These are phyloP conservation scores for Zymoseptoria tritici DNA, from an alignment of 2,329 filamentous ascomycete genomes.

Conservation along the genomic window DNA sequence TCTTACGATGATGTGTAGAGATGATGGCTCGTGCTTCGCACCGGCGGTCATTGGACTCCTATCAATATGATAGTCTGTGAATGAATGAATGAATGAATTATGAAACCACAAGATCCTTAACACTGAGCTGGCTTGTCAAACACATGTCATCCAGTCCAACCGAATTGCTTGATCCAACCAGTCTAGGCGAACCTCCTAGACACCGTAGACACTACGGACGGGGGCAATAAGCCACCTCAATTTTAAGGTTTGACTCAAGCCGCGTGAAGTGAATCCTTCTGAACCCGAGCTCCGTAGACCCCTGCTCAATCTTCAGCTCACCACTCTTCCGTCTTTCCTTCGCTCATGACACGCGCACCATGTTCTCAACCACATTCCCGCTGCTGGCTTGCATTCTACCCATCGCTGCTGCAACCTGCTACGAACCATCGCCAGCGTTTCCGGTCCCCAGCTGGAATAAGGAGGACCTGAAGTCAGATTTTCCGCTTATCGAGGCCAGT, in stretches of 20 bases:
- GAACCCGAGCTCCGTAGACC: not conserved
- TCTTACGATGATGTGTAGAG: not conserved
- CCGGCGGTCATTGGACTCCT: not conserved
- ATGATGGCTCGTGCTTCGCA: not conserved
- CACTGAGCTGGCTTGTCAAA: not conserved
- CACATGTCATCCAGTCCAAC: not conserved
- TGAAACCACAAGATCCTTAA: not conserved
- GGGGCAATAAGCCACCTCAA: too few species aligned
- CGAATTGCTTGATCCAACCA: not conserved
- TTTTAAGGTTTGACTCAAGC: not conserved
- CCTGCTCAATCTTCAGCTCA: not conserved
- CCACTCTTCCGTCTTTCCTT: not conserved
- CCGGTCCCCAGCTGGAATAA: constrained; percentile 28
- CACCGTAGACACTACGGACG: too few species aligned
- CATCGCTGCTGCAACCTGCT: constrained; percentile 21
- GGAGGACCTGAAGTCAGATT: constrained; percentile 27
- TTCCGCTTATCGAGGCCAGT: constrained; percentile 24
- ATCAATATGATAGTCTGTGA: not conserved
- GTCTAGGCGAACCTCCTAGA: not conserved
- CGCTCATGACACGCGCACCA: not conserved
- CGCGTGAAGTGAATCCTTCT: not conserved
- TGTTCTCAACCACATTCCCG: not conserved
- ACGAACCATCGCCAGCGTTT: constrained; percentile 33
- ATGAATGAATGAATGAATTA: not conserved
- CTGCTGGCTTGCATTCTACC: not conserved